These are phyloP conservation scores for Podospora appendiculata DNA, from an alignment of 495 filamentous ascomycete species.

Conservation along the genomic window DNA sequence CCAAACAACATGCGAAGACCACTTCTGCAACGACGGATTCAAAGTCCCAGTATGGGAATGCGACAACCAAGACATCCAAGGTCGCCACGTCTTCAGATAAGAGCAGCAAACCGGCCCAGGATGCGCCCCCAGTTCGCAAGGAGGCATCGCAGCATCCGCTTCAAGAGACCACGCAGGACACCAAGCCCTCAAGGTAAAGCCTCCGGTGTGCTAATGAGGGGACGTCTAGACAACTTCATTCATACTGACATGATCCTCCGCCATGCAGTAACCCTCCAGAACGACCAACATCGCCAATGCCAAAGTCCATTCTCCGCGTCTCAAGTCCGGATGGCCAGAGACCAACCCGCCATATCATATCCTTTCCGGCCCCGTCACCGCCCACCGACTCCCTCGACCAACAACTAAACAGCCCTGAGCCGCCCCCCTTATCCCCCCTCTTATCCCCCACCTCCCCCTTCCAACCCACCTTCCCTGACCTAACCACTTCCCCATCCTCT, in stretches of 20 bases:
- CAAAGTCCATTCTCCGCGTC: constrained; percentile 24
- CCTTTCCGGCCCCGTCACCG: constrained; percentile 9
- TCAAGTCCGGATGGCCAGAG: constrained; percentile 17
- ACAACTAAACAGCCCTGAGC: constrained; percentile 5
- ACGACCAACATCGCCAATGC: constrained; percentile 10
- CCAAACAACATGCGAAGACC: constrained; percentile 20
- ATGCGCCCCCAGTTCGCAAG: constrained; percentile 4
- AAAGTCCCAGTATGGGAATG: constrained; percentile 5
- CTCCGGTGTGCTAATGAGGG: background rate
- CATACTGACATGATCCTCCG: background rate
- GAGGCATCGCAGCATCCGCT: background rate
- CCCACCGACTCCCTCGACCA: constrained; percentile 1
- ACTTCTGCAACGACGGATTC: constrained; percentile 5
- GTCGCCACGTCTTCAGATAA: constrained; percentile 17
- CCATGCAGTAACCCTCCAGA: constrained; percentile 2
- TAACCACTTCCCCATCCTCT: no score
- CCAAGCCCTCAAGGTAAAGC: constrained; percentile 13
- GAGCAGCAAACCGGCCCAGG: constrained; percentile 12
- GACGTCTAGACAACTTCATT: background rate
- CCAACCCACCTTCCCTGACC: background rate
- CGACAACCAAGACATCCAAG: constrained; percentile 5
- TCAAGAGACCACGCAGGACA: background rate
- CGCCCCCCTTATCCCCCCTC: background rate
- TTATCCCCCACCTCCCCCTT: background rate
- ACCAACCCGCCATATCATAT: constrained; percentile 10